A percentile compares a stretch with the other conserved stretches of the same genome.
Conservation (phyloP, 2,329 filamentous ascomycete genomes). For the Pestalotiopsis sp. region DNA sequence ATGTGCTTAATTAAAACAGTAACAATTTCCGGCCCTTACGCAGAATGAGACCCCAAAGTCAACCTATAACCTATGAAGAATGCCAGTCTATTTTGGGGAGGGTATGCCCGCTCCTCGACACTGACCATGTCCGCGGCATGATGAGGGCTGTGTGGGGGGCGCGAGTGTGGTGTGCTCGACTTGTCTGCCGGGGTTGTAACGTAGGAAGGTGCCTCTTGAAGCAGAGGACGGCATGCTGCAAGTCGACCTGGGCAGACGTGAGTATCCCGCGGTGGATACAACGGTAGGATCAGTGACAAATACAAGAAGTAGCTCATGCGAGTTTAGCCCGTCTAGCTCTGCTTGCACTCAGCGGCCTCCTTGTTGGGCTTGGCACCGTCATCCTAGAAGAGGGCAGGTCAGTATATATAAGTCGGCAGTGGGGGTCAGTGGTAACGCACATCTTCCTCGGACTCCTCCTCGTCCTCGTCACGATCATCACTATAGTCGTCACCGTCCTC, state of each 20-base stretch:
- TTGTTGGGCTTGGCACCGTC: conserved; percentile 89
- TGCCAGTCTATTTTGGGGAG: conserved; percentile 33
- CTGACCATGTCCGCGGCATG: conserved; percentile 29
- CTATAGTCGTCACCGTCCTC: conserved; percentile 89
- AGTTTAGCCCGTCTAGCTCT: conserved; percentile 62
- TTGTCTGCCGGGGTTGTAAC: background rate
- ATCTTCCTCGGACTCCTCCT: conserved; percentile 79
- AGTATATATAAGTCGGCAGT: background rate
- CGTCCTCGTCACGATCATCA: conserved; percentile 75
- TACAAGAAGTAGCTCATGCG: background rate
- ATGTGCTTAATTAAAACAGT: conserved; percentile 26
- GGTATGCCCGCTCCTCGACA: conserved; percentile 12
- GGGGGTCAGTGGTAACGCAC: conserved; percentile 43
- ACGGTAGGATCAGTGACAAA: background rate
- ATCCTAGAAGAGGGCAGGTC: conserved; percentile 56
- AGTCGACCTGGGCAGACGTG: background rate
- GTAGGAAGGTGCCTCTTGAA: background rate
- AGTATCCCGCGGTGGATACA: background rate
- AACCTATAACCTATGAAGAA: conserved; percentile 29
- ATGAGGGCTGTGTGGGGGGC: background rate
- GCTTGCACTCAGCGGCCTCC: conserved; percentile 94
- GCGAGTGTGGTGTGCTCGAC: background rate
- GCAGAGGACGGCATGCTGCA: background rate
- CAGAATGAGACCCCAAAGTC: conserved; percentile 33
- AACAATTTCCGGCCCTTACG: conserved; percentile 34